Evolutionary conservation across 139 green algal genomes (phyloP).

Genomic region (Marvania coccoides): DNA sequence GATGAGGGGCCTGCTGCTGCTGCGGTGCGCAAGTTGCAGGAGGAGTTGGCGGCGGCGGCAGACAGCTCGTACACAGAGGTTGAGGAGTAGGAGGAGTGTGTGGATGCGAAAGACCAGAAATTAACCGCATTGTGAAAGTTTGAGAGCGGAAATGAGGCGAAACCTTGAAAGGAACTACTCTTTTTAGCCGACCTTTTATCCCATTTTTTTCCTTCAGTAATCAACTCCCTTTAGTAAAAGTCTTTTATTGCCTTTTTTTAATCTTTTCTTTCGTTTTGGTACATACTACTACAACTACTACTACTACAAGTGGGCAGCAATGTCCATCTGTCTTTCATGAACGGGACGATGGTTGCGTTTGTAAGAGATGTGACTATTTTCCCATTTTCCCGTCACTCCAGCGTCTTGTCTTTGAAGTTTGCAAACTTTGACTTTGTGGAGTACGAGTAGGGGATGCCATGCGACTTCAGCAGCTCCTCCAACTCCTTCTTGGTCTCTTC

Average conservation of each 20-base stretch:
- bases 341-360: no score
- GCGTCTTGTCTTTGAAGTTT: conserved; percentile 55
- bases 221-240: not conserved
- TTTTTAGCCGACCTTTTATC: not conserved
- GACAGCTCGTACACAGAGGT: conserved; percentile 15
- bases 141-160: not conserved
- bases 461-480: conserved; percentile 47
- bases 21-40: conserved; percentile 25
- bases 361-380: no score
- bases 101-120: no score
- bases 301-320: no score
- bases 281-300: no score
- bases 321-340: no score
- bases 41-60: conserved; percentile 25
- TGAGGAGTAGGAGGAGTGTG: not conserved
- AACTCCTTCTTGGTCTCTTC: conserved; percentile 61
- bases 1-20: conserved; percentile 28
- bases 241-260: not conserved
- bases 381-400: conserved; percentile 19
- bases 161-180: not conserved
- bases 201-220: not conserved
- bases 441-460: conserved; percentile 61
- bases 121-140: no score
- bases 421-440: conserved; percentile 75
- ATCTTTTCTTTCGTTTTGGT: no score